Conservation (phyloP, 306 rosid genomes). For the apple (Malus domestica) region DNA sequence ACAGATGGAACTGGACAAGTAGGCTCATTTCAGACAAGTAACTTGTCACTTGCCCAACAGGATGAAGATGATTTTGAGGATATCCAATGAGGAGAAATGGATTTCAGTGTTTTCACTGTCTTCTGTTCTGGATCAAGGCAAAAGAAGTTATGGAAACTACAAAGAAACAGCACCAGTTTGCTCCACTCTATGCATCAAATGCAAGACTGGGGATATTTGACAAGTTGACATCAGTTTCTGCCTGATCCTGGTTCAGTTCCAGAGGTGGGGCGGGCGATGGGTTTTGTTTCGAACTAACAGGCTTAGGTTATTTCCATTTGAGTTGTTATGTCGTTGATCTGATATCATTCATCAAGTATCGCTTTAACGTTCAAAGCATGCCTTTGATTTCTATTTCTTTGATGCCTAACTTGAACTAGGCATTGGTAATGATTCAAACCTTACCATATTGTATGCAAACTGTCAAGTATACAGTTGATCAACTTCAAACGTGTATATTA, state of each 20-base stretch:
- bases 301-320: no score
- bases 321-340: no score
- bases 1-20: constrained; percentile 53
- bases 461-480: no score
- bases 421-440: no score
- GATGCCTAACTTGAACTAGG: no score
- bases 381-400: no score
- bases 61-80: constrained; percentile 45
- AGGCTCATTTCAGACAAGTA: constrained; percentile 32
- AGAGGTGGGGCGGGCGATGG: background rate
- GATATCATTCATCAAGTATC: no score
- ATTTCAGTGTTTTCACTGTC: background rate
- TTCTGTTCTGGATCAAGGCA: background rate
- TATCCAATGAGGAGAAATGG: constrained; percentile 24
- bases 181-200: background rate
- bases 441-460: no score
- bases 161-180: background rate
- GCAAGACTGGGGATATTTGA: background rate
- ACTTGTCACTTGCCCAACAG: constrained; percentile 24
- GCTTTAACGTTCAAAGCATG: no score
- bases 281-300: no score
- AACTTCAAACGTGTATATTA: no score
- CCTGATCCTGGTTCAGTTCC: background rate
- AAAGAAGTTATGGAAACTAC: background rate
- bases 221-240: background rate